These are phyloP conservation scores for Russula lepida DNA, from an alignment of 768 basidiomycete species.

Conservation along the genomic window DNA sequence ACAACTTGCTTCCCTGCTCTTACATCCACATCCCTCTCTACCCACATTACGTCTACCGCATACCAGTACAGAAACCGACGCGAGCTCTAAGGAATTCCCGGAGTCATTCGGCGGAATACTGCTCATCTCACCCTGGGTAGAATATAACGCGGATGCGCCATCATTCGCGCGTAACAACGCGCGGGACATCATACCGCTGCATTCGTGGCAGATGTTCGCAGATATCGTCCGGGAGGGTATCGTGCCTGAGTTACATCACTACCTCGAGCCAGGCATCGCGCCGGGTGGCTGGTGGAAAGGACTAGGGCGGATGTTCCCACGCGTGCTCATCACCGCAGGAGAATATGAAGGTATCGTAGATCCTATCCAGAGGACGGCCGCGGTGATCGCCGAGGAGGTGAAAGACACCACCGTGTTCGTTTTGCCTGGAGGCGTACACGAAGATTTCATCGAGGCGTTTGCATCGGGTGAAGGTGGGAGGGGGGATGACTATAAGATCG, in stretches of 20 bases:
- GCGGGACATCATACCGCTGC: neutral
- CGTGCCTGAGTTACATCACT: neutral
- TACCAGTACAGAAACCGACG: neutral
- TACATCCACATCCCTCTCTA: conserved; percentile 17
- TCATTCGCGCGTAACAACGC: neutral
- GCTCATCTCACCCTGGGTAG: conserved; percentile 4
- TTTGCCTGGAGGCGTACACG: conserved; percentile 9
- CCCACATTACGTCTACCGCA: neutral
- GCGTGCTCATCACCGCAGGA: neutral
- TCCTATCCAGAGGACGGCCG: neutral
- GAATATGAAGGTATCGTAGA: neutral
- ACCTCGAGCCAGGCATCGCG: conserved; percentile 1
- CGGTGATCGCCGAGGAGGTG: neutral
- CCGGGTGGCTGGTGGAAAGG: neutral
- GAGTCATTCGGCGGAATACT: neutral
- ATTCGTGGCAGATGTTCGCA: neutral
- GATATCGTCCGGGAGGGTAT: neutral
- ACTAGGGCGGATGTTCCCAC: neutral
- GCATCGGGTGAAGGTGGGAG: neutral
- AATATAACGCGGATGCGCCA: neutral
- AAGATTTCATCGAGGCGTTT: conserved; percentile 3
- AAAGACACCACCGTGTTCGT: neutral
- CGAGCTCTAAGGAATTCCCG: neutral
- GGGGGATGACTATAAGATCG: neutral
- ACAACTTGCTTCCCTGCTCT: conserved; percentile 17